These are phyloP conservation scores for Apiotrichum laibachii DNA, from an alignment of 1,284 basidiomycete species.

Conservation along the genomic window DNA sequence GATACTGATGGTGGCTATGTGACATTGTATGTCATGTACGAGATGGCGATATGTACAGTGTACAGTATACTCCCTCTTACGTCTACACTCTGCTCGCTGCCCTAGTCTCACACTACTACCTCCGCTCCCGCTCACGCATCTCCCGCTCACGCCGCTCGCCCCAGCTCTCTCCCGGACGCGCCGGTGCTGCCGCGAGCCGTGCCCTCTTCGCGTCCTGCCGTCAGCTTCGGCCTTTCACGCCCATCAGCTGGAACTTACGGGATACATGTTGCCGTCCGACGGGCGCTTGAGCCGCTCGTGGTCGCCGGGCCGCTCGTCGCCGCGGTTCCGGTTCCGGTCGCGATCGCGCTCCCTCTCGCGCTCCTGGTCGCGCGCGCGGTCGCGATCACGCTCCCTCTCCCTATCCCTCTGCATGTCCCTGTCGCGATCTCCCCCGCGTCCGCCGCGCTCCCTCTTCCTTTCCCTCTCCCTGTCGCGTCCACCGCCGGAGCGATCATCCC, in stretches of 20 bases:
- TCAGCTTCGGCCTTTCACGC: background rate
- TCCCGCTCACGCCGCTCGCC: constrained; percentile 2
- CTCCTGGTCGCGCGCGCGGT: background rate
- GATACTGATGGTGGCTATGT: too few relatives aligned
- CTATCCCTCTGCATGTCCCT: background rate
- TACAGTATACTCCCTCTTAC: too few relatives aligned
- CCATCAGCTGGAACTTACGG: constrained; percentile 2
- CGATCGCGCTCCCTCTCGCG: background rate
- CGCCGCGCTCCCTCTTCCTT: background rate
- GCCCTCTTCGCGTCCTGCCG: background rate
- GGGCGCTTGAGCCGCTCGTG: constrained; percentile 6
- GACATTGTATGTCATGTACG: too few relatives aligned
- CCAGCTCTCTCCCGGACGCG: background rate
- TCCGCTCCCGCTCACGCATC: too few relatives aligned
- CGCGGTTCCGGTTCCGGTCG: background rate
- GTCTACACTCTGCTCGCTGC: too few relatives aligned
- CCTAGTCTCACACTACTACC: too few relatives aligned
- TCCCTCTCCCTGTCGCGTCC: background rate
- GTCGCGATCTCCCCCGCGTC: background rate
- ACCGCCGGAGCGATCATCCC: background rate
- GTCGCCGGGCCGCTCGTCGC: background rate
- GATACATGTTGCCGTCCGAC: background rate
- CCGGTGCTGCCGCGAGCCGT: too few relatives aligned
- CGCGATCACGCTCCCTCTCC: background rate
- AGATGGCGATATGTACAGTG: too few relatives aligned